These are phyloP conservation scores for Rhodotorula paludigena DNA, from an alignment of 768 basidiomycete species.

Conservation along the genomic window DNA sequence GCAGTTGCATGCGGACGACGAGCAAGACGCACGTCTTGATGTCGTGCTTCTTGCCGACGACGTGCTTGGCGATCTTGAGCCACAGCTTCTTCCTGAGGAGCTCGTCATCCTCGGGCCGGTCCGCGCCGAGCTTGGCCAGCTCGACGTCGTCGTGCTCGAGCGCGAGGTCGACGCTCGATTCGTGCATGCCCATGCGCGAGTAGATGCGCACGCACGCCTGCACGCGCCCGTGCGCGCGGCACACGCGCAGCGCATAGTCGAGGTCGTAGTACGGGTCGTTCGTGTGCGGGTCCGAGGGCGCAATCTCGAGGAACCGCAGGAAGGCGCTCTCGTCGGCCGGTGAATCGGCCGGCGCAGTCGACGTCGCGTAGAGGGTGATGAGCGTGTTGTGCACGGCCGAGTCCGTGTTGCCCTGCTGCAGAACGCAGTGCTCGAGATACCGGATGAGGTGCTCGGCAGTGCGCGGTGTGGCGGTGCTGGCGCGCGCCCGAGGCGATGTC, in stretches of 20 bases:
- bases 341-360: constrained; percentile 48
- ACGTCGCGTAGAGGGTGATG: constrained; percentile 71
- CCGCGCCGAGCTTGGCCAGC: constrained; percentile 88
- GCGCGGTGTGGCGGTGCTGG: constrained; percentile 50
- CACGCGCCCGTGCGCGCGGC: constrained; percentile 71
- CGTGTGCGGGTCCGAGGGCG: constrained; percentile 75
- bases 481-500: constrained; percentile 65
- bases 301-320: constrained; percentile 68
- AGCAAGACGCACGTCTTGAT: constrained; percentile 83
- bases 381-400: constrained; percentile 90
- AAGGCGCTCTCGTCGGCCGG: constrained; percentile 43
- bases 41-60: constrained; percentile 95
- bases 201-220: constrained; percentile 95
- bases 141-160: constrained; percentile 91
- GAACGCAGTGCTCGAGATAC: constrained; percentile 78
- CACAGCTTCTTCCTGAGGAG: constrained; percentile 85
- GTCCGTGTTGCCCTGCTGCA: constrained; percentile 71
- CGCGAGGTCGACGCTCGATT: constrained; percentile 91
- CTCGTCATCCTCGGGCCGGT: constrained; percentile 78
- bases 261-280: constrained; percentile 90
- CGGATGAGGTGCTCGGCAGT: constrained; percentile 71
- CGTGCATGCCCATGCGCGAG: constrained; percentile 94
- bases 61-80: constrained; percentile 97
- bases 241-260: constrained; percentile 89
- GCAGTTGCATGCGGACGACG: not conserved